A percentile compares a stretch with the other conserved stretches of the same genome.
phyloP scores from a whole-genome alignment of 2,329 filamentous ascomycete species.

The Penicillium nordicum region DNA sequence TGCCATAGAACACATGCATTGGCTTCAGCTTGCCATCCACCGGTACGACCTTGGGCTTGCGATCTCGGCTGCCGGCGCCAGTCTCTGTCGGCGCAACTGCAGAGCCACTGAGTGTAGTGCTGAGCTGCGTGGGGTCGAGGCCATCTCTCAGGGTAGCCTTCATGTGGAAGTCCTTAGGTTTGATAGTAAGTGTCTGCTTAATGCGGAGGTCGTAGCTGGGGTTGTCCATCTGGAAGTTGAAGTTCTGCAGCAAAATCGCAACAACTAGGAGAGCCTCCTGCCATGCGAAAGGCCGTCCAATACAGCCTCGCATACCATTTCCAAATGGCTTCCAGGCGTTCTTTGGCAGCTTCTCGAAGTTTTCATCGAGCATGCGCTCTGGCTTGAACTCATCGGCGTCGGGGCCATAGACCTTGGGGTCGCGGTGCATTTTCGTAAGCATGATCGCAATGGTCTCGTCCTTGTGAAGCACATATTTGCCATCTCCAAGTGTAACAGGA shows the following conservation, averaged over 20 bases:
- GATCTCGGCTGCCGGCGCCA: constrained; percentile 14
- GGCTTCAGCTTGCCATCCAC: constrained; percentile 36
- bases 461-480: constrained; percentile 59
- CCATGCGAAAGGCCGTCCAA: constrained; percentile 71
- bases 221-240: constrained; percentile 63
- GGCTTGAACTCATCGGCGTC: constrained; percentile 65
- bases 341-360: constrained; percentile 62
- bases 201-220: constrained; percentile 45
- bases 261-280: constrained; percentile 65
- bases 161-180: constrained; percentile 59
- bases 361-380: constrained; percentile 68
- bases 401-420: constrained; percentile 62
- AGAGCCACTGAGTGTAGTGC: constrained; percentile 33
- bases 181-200: constrained; percentile 41
- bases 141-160: constrained; percentile 54
- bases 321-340: constrained; percentile 73
- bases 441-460: constrained; percentile 51
- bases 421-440: constrained; percentile 56
- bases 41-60: constrained; percentile 19
- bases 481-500: constrained; percentile 52
- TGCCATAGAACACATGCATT: constrained; percentile 69
- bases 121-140: constrained; percentile 44
- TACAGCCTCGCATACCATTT: constrained; percentile 67
- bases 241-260: constrained; percentile 66
- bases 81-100: constrained; percentile 9